Evolutionary conservation across 1,284 basidiomycete genomes (phyloP), one percentile per base, ranked within the genome.

Genomic region (Tylopilus sp.): DNA sequence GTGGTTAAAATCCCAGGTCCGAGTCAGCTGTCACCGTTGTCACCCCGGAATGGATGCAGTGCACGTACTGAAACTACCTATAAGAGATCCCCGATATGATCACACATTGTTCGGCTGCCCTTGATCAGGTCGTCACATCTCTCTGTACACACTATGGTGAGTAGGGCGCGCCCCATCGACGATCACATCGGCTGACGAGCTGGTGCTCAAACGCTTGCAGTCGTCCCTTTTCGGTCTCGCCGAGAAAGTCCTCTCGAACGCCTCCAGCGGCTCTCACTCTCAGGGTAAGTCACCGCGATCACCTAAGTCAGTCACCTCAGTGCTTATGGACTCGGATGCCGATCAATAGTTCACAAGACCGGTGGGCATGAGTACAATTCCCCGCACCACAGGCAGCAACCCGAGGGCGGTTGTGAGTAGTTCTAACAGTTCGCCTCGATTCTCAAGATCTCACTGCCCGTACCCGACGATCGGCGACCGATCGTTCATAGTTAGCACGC

Each of bases 151-250:
- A 58, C 49, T 67, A 81, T 82, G 79, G 80, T 81, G 64, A 51
- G 74, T 58, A 26, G 4, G 41, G 44, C 16, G 6, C 47, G 4
- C 33, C 18, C 24, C 47, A 1, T 49, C 13, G n/a, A 15, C 10
- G 47, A 24, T 49, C 47, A 49, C 47, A 24, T 49, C 47, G 12
- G 47, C 47, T 49, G n/a, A 49, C 16, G n/a, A 22, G n/a, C 5
- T n/a, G 6, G 47, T 24, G n/a, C 51, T 32, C 2, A n/a, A 77
- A 29, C 29, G 29, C 29, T 29, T 29, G 29, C 29, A 29, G 92
- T 90, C 92, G 64, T 82, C 74, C 64, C 85, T 93, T 67, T 83
- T 92, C 49, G 87, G 86, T 68, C 75, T 94, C 69, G 92, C 91
- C 18, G 90, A 92, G 79, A 75, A 92, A 76, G 88, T 52, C 19